phyloP scores from a whole-genome alignment of 1,284 basidiomycete species.

The Fomitopsis pinicola region DNA sequence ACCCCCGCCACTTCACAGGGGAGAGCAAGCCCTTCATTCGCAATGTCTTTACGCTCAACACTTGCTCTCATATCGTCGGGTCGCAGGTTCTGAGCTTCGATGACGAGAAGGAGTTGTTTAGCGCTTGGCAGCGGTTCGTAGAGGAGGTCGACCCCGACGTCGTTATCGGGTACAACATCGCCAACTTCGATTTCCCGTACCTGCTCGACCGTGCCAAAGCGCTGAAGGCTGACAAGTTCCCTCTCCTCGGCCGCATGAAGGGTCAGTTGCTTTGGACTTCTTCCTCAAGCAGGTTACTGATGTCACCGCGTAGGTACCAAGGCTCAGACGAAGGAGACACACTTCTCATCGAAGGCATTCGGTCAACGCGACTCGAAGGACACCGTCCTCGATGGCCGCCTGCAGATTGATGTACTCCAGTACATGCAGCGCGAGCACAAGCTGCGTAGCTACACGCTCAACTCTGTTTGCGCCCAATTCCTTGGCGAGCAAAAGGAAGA shows the following conservation, averaged over 20 bases:
- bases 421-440: slow-evolving; percentile 98
- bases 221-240: slow-evolving; percentile 70
- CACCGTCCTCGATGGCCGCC: slow-evolving; percentile 81
- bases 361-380: slow-evolving; percentile 95
- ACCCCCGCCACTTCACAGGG: slow-evolving; percentile 41
- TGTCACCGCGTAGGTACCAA: slow-evolving; percentile 48
- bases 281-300: background rate
- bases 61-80: slow-evolving; percentile 90
- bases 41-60: slow-evolving; percentile 94
- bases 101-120: slow-evolving; percentile 69
- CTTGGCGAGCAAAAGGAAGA: slow-evolving; percentile 97
- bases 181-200: slow-evolving; percentile 93
- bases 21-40: slow-evolving; percentile 89
- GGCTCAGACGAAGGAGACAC: slow-evolving; percentile 83
- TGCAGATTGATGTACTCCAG: slow-evolving; percentile 91
- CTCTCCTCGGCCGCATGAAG: slow-evolving; percentile 74
- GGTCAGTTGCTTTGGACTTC: slow-evolving; percentile 37
- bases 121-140: slow-evolving; percentile 83
- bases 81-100: slow-evolving; percentile 89
- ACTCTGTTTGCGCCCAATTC: slow-evolving; percentile 94
- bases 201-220: slow-evolving; percentile 86
- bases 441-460: slow-evolving; percentile 90
- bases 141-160: slow-evolving; percentile 88
- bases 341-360: slow-evolving; percentile 95
- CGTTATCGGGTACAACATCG: slow-evolving; percentile 91